phyloP scores from a whole-genome alignment of 352 stramenopile species.

The Phytopythium vexans region DNA sequence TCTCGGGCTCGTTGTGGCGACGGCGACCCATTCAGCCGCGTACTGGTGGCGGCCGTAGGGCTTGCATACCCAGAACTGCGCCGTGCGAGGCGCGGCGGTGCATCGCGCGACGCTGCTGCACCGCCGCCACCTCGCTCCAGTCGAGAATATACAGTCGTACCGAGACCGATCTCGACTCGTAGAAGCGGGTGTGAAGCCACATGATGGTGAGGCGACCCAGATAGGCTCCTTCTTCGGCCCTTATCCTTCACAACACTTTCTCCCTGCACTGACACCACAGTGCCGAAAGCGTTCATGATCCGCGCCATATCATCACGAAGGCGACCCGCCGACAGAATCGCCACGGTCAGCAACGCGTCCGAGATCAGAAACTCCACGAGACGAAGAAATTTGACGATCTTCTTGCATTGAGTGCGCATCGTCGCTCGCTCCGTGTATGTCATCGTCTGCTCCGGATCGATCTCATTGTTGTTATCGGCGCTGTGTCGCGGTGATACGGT shows the following conservation, averaged over 20 bases:
- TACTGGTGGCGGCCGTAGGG: background rate
- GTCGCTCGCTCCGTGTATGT: slow-evolving; percentile 94
- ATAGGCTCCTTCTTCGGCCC: background rate
- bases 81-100: slow-evolving; percentile 7
- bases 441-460: slow-evolving; percentile 61
- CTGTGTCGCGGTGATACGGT: no score
- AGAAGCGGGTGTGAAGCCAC: slow-evolving; percentile 39
- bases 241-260: background rate
- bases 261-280: background rate
- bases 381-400: slow-evolving; percentile 89
- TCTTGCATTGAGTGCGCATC: slow-evolving; percentile 89
- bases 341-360: slow-evolving; percentile 70
- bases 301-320: slow-evolving; percentile 37
- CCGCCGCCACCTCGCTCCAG: background rate
- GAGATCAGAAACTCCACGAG: slow-evolving; percentile 90
- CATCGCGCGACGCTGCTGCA: background rate
- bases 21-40: background rate
- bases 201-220: no score
- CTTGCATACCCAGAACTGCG: slow-evolving; percentile 18
- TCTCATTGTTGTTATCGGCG: slow-evolving; percentile 1
- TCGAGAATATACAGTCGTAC: background rate
- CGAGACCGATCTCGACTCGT: slow-evolving; percentile 62
- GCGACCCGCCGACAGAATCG: slow-evolving; percentile 50
- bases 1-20: background rate
- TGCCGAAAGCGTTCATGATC: slow-evolving; percentile 20